Conservation (phyloP, 2,329 filamentous ascomycete genomes). For the Pseudogymnoascus verrucosus region DNA sequence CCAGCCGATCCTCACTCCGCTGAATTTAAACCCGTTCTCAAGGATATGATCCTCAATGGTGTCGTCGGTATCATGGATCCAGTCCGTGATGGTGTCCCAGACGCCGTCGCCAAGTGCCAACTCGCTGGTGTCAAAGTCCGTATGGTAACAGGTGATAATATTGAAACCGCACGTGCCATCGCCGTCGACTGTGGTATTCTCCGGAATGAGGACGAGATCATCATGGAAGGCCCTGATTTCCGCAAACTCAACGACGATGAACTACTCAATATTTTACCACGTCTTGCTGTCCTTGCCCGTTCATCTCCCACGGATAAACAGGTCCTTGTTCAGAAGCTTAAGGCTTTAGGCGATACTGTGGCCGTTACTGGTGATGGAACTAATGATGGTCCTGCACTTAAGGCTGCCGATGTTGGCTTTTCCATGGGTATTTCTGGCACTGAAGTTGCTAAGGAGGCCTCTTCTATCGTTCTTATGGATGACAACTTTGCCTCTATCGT, state of each 20-base stretch:
- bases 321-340: slow-evolving; percentile 61
- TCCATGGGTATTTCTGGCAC: slow-evolving; percentile 81
- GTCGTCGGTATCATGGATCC: slow-evolving; percentile 79
- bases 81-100: slow-evolving; percentile 63
- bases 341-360: slow-evolving; percentile 67
- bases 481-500: slow-evolving; percentile 85
- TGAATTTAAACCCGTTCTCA: slow-evolving; percentile 42
- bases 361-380: slow-evolving; percentile 79
- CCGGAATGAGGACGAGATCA: slow-evolving; percentile 50
- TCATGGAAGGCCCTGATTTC: slow-evolving; percentile 74
- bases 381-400: slow-evolving; percentile 74
- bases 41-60: slow-evolving; percentile 58
- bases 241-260: slow-evolving; percentile 60
- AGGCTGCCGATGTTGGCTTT: slow-evolving; percentile 75
- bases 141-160: slow-evolving; percentile 77
- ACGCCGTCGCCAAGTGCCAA: slow-evolving; percentile 67
- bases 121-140: slow-evolving; percentile 70
- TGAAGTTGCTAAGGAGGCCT: slow-evolving; percentile 33
- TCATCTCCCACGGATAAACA: slow-evolving; percentile 74
- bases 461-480: slow-evolving; percentile 79
- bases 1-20: slow-evolving; percentile 45
- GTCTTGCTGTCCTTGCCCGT: slow-evolving; percentile 62
- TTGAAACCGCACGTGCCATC: slow-evolving; percentile 70
- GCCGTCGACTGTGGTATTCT: slow-evolving; percentile 72
- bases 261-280: slow-evolving; percentile 60